Evolutionary conservation across 176 grass and related monocot genomes (phyloP), one percentile per base, ranked within the genome.

Genomic region (Saccharum officinarum): DNA sequence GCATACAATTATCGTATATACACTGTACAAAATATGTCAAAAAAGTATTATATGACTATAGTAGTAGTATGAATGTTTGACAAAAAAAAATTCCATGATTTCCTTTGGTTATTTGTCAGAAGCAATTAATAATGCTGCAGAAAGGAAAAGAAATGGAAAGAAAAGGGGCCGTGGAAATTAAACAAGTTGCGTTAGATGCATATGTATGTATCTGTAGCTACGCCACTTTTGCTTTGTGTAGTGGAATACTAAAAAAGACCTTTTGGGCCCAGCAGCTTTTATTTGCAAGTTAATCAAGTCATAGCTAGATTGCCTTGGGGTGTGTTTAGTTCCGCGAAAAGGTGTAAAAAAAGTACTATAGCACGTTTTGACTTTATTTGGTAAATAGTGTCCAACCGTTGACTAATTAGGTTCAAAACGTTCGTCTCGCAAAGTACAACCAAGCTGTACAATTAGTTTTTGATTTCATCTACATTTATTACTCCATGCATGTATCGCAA

Each of bases 211-310:
- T 79, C 18, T 66, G 81, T 85, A 86, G 39, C 31, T 88, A 63
- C 52, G 50, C n/a, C 64, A 28, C 83, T 86, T 86, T 88, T 85
- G 85, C 89, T 91, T 88, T 91, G 82, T 77, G 81, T 81, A 88
- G 89, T 85, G 85, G 85, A 86, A 91, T 84, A 77, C 65, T 71
- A 91, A 91, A 88, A 85, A 81, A 57, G 22, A 57, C 63, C 71
- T 88, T 88, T 91, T 84, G 31, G 71, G 52, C 22, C 69, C 59
- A 36, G 30, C 59, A 55, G 70, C 85, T 87, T 91, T 84, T 22
- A 22, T 55, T 55, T 77, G 18, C 81, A 38, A 71, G 49, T 63
- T 28, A 28, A 28, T 28, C 28, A 28, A 28, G 28, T 28, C 28
- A 28, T 28, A 28, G 28, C 28, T 28, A 28, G 28, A 28, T 28